Base-by-base conservation (phyloP, 2,329 filamentous ascomycete species). In the Zopfia rhizophila region DNA sequence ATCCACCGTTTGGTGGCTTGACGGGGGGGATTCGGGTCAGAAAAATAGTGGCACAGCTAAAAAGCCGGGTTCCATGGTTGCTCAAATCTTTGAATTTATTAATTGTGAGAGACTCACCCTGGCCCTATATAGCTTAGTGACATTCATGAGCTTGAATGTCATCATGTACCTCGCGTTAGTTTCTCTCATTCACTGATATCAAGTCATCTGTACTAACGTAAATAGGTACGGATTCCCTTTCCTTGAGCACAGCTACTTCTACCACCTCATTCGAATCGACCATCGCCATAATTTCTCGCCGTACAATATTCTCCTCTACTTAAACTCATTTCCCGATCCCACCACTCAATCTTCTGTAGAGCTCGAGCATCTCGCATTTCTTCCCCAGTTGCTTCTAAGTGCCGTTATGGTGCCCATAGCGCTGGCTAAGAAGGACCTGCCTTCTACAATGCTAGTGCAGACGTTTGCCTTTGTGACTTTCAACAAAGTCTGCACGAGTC, bases 201-300 rank as follows among this genome's bases (percentile, higher is more conserved):
- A 30, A n/a, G 28, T 17, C 6, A n/a, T 12, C 7, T 18, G 4
- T 22, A 14, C 38, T 46, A 33, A 46, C 25, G 19, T 24, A 8
- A 6, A 18, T 58, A 89, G 85, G 38, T 95, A 97, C 67, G 91
- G 89, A 30, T 75, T 74, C 49, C 86, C 89, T 0, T 99, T 97
- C 74, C 71, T 97, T 21, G 80, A 89, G 48, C 91, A 99, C 71
- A 97, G 91, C 27, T 99, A 88, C 75, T 81, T 96, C 48, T 92
- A 99, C 75, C 94, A 99, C 71, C 78, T 97, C 51, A 91, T 88
- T 4, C 88, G 94, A 48, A 88, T 96, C 70, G 94, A 99, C 69
- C 94, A 99, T 73, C 88, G 94, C 11, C 94, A 99, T 76, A 99
- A 99, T 76, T 99, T 99, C 75, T 97, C 92, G 7, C 90, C 91